phyloP scores from a whole-genome alignment of 164 flowering plant species.

The Aristolochia fimbriata region DNA sequence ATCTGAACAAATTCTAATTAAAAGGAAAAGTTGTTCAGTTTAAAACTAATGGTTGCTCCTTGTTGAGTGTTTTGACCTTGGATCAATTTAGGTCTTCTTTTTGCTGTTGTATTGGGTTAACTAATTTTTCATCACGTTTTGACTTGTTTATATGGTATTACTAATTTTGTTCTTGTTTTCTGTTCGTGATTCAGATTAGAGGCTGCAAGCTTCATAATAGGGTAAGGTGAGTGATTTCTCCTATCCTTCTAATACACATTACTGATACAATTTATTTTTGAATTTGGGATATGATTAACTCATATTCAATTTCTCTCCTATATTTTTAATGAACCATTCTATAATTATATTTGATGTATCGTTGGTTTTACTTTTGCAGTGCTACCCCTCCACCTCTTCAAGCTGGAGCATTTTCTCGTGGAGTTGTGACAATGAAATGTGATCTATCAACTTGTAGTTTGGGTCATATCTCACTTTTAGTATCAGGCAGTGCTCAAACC shows the following conservation, averaged over 20 bases:
- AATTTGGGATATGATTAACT: not conserved
- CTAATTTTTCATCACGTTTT: too few species aligned
- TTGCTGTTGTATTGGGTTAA: too few species aligned
- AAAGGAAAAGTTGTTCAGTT: too few species aligned
- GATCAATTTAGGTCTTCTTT: too few species aligned
- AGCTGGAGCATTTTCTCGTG: conserved; percentile 88
- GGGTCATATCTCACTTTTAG: conserved; percentile 75
- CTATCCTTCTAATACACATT: not conserved
- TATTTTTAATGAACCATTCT: too few species aligned
- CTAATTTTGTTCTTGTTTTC: not conserved
- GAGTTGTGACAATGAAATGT: conserved; percentile 98
- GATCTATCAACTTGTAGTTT: conserved; percentile 90
- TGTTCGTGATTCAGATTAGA: conserved; percentile 48
- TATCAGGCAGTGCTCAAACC: conserved; percentile 88
- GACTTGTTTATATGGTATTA: too few species aligned
- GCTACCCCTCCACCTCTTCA: conserved; percentile 97
- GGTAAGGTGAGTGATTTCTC: conserved; percentile 44
- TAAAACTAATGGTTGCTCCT: too few species aligned
- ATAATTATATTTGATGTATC: too few species aligned
- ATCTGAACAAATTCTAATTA: too few species aligned
- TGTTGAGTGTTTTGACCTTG: too few species aligned
- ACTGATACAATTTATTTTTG: not conserved
- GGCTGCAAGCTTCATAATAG: conserved; percentile 86
- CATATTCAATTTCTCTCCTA: too few species aligned
- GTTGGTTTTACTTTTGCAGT: conserved; percentile 26